Evolutionary conservation across 352 stramenopile genomes (phyloP), one percentile per base, ranked within the genome.

Genomic region (Pilasporangium apinafurcum): DNA sequence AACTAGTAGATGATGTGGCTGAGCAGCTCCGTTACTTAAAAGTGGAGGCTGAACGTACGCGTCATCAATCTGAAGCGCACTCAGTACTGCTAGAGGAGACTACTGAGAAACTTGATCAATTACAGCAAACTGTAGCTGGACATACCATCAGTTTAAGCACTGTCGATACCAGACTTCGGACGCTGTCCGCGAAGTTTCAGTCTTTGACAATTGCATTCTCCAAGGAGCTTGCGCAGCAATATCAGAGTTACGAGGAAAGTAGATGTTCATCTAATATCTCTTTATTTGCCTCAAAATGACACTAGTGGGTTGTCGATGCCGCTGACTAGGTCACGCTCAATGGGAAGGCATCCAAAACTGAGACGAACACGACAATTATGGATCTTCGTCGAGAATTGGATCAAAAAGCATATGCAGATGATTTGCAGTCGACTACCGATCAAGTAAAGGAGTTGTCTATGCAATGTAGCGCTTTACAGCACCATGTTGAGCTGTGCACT

Each of bases 401-500:
- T 10, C 13, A 39, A 2, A 48, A 36, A 37, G 51, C 37, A 10
- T 5, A 34, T 6, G 31, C 32, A 17, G 51, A 39, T 20, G 64
- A 66, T 25, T 44, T 64, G 0, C 10, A 54, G 0, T 20, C 29
- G 1, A 29, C 70, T 5, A 8, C 14, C 5, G 26, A 24, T 4
- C 35, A 36, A 0, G 35, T 70, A 0, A 14, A 59, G 12, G 16
- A 39, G 0, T 21, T 72, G 10, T 21, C 35, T 4, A 32, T 17
- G 9, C 51, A 53, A 10, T 65, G 56, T 13, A 41, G 63, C 1
- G 43, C 67, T 18, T 36, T 85, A 2, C 56, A 70, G 17, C 40
- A 65, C 13, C 72, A 86, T 35, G 62, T 74, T 1, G 48, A 63
- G 25, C 36, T 86, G 28, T 80, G 67, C 31, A 70, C 75, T 3